A percentile compares a stretch with the other conserved stretches of the same genome.
These are phyloP conservation scores for Eucalyptus coolabah DNA, from an alignment of 345 rosid species.

Conservation along the genomic window DNA sequence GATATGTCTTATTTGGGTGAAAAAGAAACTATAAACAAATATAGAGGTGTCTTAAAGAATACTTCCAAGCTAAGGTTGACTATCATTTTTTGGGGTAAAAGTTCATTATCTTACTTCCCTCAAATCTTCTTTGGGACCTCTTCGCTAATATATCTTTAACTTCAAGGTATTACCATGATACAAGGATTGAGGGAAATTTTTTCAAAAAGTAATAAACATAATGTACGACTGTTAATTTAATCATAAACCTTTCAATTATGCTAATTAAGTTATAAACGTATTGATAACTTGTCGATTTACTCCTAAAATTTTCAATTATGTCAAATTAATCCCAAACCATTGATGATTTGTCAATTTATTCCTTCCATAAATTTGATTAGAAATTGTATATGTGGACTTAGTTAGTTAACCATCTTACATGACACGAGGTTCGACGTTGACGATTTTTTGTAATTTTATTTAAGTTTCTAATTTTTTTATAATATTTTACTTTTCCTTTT, in stretches of 20 bases:
- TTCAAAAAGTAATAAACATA: not conserved
- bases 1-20: not conserved
- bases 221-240: not conserved
- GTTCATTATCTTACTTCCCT: not conserved
- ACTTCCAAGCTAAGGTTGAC: not conserved
- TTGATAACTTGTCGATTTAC: no score
- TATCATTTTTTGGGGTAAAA: not conserved
- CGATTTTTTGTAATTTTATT: no score
- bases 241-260: not conserved
- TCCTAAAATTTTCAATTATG: no score
- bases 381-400: not conserved
- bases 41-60: not conserved
- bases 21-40: not conserved
- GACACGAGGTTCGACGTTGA: rapidly evolving
- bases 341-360: no score
- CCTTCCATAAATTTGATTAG: not conserved
- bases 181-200: not conserved
- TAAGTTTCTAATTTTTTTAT: no score
- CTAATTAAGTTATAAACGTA: not conserved
- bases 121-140: not conserved
- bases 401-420: no score
- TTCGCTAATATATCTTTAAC: not conserved
- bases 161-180: not conserved
- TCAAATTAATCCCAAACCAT: no score
- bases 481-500: no score